Evolutionary conservation across 2,329 filamentous ascomycete species (phyloP), one percentile per base, ranked within the genome.

Genomic region (Penicillium sclerotigenum): DNA sequence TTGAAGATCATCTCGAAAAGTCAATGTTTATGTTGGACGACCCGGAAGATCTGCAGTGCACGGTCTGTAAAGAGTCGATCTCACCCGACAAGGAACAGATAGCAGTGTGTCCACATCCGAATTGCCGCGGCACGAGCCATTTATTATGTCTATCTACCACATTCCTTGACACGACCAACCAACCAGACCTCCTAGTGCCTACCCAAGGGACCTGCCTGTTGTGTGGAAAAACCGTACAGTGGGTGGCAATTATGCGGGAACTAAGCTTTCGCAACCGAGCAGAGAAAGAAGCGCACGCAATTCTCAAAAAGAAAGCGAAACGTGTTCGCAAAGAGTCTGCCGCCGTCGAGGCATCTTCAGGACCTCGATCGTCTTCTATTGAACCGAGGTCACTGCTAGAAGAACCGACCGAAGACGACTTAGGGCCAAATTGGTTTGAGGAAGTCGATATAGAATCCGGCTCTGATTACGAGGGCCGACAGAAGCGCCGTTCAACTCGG

Each of bases 221-320:
- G 20, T 97, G 93, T 68, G 74, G 79, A 1, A 77, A 78, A 0
- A 72, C 78, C 5, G 75, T 91, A 2, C 71, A 79, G 48, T 97
- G 93, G 93, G 79, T 80, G 0, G 83, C 88, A 46, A 83, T 97
- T 75, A 88, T 95, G 77, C 92, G 86, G 68, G 92, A 96, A 69
- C 74, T 96, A 64, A 94, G 83, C 48, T 75, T 96, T 47, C 82
- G 93, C 31, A 78, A 84, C 34, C 82, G 90, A 24, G 91, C 88
- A 0, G 73, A 81, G 52, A 87, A 88, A 55, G 87, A 91, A 61
- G 76, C 92, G 1, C 82, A 86, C 38, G 47, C 51, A 18, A 85
- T 85, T 62, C 66, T 96, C 26, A 79, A 91, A 63, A 89, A 84
- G 70, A 75, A 75, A 56, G 78, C 75, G 57, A 74, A 71, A 60